Evolutionary conservation across 805 yeast species (phyloP).

Genomic region (Cyberlindnera japonica): DNA sequence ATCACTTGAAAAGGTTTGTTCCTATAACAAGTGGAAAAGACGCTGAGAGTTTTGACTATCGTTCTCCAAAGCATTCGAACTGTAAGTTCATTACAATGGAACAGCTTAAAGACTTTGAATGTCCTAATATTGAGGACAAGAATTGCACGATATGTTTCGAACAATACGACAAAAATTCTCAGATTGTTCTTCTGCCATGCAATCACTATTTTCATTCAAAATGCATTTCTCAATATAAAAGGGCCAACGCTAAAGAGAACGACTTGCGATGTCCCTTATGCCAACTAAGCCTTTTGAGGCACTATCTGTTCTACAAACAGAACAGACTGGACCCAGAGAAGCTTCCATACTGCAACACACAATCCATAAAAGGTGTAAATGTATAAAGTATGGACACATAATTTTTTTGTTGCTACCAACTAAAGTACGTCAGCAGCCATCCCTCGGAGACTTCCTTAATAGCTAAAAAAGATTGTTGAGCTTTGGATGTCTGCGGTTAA

Average conservation of each 20-base stretch:
- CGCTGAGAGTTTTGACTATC: background rate
- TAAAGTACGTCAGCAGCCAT: no score
- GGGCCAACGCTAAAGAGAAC: background rate
- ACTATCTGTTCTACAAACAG: slow-evolving; percentile 4
- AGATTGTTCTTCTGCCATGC: background rate
- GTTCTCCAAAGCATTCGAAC: background rate
- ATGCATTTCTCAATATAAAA: background rate
- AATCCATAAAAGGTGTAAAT: no score
- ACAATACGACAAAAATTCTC: background rate
- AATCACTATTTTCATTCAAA: background rate
- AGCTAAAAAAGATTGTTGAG: no score
- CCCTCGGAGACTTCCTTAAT: no score
- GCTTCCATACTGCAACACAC: background rate
- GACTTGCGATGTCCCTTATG: slow-evolving; percentile 3
- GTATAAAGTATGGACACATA: no score
- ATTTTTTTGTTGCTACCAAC: no score
- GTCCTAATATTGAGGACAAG: background rate
- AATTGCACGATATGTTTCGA: background rate
- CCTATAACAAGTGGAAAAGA: no score
- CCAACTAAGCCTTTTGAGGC: slow-evolving; percentile 2
- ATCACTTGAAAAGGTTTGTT: no score
- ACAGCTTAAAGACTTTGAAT: background rate
- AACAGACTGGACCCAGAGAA: background rate
- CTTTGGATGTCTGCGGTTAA: no score
- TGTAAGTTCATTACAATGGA: background rate